A percentile compares a stretch with the other conserved stretches of the same genome.
Evolutionary conservation across 257 asterid species (phyloP).

Genomic region (Scutellaria galericulata): DNA sequence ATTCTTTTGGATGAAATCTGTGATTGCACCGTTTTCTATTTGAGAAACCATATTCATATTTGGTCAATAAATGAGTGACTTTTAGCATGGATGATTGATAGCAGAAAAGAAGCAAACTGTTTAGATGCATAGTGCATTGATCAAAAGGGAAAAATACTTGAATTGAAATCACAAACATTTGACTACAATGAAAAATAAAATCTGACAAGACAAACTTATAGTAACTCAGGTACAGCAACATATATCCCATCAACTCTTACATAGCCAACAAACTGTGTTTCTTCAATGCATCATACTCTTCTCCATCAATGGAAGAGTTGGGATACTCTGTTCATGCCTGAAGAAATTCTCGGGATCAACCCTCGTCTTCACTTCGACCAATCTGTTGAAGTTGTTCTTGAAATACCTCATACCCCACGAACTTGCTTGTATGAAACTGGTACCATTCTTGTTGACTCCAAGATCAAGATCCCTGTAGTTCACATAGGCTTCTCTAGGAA

Average conservation of each 20-base stretch:
- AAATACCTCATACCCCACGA: slow-evolving; percentile 67
- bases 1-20: no score
- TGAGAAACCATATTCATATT: no score
- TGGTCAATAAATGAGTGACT: no score
- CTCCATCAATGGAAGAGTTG: slow-evolving; percentile 49
- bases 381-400: slow-evolving; percentile 56
- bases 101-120: background rate
- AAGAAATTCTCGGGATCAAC: slow-evolving; percentile 74
- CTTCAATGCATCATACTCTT: slow-evolving; percentile 40
- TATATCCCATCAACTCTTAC: background rate
- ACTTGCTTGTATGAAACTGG: slow-evolving; percentile 49
- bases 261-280: background rate
- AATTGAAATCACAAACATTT: slow-evolving; percentile 3
- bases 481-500: slow-evolving; percentile 70
- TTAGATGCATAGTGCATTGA: background rate
- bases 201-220: background rate
- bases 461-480: slow-evolving; percentile 76
- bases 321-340: slow-evolving; percentile 77
- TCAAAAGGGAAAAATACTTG: slow-evolving; percentile 3
- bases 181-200: slow-evolving; percentile 1
- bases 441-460: slow-evolving; percentile 51
- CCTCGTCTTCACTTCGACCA: slow-evolving; percentile 58
- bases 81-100: no score
- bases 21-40: no score
- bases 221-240: background rate